Evolutionary conservation across 768 basidiomycete genomes (phyloP).

Genomic region (Rhizopogon vinicolor): DNA sequence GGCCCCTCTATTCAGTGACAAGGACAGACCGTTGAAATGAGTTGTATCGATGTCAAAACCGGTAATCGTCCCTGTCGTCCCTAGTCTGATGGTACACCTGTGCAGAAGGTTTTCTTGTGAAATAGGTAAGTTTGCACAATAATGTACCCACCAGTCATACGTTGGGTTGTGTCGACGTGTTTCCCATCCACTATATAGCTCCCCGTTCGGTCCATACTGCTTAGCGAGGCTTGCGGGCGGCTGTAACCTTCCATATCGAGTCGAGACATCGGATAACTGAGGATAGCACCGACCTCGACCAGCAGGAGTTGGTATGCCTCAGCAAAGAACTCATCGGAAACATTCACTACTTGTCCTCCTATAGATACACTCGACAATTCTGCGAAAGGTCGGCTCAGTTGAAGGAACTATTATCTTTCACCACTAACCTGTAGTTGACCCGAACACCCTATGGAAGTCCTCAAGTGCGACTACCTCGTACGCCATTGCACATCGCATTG

Average conservation of each 20-base stretch:
- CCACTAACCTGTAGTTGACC: constrained; percentile 45
- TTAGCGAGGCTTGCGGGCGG: constrained; percentile 86
- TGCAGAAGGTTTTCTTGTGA: not conserved
- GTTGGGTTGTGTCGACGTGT: constrained; percentile 81
- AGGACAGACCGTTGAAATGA: constrained; percentile 74
- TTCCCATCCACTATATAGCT: constrained; percentile 95
- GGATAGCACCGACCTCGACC: constrained; percentile 54
- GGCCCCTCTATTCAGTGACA: constrained; percentile 3
- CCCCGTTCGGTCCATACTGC: constrained; percentile 96
- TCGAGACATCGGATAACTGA: not conserved
- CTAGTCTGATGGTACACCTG: constrained; percentile 90
- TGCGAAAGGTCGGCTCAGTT: constrained; percentile 24
- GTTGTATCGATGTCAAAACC: constrained; percentile 95
- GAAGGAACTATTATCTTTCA: not conserved
- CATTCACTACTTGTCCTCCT: constrained; percentile 67
- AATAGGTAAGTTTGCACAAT: too few species aligned
- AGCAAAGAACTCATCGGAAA: constrained; percentile 97
- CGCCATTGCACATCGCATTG: constrained; percentile 30
- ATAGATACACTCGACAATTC: constrained; percentile 87
- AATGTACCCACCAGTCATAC: constrained; percentile 71
- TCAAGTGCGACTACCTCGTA: constrained; percentile 42
- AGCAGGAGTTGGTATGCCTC: constrained; percentile 78
- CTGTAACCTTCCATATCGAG: constrained; percentile 33
- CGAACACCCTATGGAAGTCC: constrained; percentile 43
- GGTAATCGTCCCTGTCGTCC: constrained; percentile 62